phyloP scores from a whole-genome alignment of 2,329 filamentous ascomycete genomes.

The Sclerotinia spermophila region DNA sequence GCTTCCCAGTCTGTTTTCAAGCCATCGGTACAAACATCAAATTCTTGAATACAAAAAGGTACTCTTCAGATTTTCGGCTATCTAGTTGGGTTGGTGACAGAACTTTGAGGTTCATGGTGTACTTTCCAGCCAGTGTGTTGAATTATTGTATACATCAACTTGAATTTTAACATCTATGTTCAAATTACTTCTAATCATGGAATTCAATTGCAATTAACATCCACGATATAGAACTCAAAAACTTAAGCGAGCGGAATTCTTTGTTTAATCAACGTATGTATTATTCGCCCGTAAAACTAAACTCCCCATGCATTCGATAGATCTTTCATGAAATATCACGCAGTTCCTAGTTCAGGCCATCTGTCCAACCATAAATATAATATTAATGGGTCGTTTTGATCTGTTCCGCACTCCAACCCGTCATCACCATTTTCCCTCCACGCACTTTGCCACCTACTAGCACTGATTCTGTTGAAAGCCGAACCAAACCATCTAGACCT shows the following conservation, averaged over 20 bases:
- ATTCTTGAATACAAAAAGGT: neutral
- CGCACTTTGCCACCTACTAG: neutral
- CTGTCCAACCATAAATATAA: neutral
- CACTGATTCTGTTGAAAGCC: neutral
- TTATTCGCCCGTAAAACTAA: neutral
- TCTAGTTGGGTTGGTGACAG: neutral
- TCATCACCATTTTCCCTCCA: neutral
- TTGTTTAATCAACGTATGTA: neutral
- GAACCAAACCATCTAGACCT: neutral
- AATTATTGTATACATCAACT: neutral
- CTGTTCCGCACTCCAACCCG: neutral
- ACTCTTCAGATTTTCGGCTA: neutral
- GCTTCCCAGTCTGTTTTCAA: neutral
- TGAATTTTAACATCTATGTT: neutral
- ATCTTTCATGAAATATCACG: neutral
- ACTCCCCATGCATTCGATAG: neutral
- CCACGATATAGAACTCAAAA: neutral
- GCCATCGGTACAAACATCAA: neutral
- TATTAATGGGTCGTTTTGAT: neutral
- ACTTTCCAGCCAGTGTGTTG: neutral
- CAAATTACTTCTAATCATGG: neutral
- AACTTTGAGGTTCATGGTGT: neutral
- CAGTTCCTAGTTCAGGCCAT: neutral
- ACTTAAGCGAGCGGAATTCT: neutral
- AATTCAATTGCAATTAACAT: neutral